These are phyloP conservation scores for Penicillium antarcticum DNA, from an alignment of 495 filamentous ascomycete species.

Conservation along the genomic window DNA sequence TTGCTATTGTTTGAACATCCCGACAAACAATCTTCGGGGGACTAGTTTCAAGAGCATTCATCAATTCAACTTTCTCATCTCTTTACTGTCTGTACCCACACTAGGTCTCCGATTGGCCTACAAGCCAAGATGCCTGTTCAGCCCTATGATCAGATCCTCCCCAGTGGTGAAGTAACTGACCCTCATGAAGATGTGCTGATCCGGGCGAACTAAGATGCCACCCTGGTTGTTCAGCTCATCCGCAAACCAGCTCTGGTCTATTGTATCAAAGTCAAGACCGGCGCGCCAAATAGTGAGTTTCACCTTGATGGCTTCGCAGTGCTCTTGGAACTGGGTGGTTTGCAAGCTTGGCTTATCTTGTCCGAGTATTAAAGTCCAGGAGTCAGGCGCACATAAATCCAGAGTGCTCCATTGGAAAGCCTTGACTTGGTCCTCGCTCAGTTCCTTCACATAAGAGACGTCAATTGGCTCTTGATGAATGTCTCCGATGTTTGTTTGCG, in stretches of 20 bases:
- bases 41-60: too few relatives aligned
- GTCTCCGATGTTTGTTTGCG: neutral
- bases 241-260: constrained; percentile 1
- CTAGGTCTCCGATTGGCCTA: neutral
- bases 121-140: constrained; percentile 1
- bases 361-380: constrained; percentile 16
- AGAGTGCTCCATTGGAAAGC: constrained; percentile 21
- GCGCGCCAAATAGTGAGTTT: constrained; percentile 2
- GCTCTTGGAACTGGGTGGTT: neutral
- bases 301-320: neutral
- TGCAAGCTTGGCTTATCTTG: neutral
- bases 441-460: constrained; percentile 19
- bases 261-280: neutral
- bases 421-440: constrained; percentile 4
- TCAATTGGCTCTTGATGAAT: constrained; percentile 8
- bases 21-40: too few relatives aligned
- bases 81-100: neutral
- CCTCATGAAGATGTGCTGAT: constrained; percentile 5
- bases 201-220: constrained; percentile 6
- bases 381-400: constrained; percentile 21
- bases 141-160: neutral
- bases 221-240: neutral
- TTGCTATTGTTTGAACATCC: too few relatives aligned
- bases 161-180: neutral
- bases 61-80: too few relatives aligned